These are phyloP conservation scores for Olyra latifolia DNA, from an alignment of 176 grass and related monocot genomes.

Conservation along the genomic window DNA sequence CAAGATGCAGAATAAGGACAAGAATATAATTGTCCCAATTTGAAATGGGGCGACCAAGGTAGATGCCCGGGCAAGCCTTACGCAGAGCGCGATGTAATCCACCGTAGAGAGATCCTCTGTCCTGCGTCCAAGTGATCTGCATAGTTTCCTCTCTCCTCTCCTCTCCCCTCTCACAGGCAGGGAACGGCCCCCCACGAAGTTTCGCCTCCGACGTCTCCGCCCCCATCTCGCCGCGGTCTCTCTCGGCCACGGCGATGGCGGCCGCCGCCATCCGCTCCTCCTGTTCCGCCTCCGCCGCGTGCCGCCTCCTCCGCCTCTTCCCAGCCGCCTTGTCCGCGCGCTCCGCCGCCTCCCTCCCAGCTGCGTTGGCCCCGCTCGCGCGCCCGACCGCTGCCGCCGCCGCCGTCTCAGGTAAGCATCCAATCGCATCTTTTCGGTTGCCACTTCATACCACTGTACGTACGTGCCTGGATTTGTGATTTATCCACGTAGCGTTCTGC, in stretches of 20 bases:
- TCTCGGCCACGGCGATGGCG: conserved; percentile 38
- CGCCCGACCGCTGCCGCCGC: conserved; percentile 17
- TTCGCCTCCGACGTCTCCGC: not conserved
- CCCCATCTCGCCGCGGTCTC: conserved; percentile 29
- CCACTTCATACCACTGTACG: not conserved
- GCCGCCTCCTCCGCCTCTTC: conserved; percentile 37
- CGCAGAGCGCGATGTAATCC: no score
- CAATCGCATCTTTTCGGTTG: conserved; percentile 1
- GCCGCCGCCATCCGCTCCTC: conserved; percentile 64
- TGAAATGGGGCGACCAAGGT: no score
- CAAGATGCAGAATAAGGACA: no score
- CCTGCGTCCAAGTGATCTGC: no score
- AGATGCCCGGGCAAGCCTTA: no score
- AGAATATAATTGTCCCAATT: no score
- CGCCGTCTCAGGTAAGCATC: conserved; percentile 41
- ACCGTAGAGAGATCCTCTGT: no score
- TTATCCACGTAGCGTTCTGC: not conserved
- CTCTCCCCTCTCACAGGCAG: no score
- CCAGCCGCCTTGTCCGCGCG: conserved; percentile 26
- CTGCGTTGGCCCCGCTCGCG: conserved; percentile 22
- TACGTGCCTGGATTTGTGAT: not conserved
- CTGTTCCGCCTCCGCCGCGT: conserved; percentile 26
- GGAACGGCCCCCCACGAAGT: no score
- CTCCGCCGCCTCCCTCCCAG: conserved; percentile 30
- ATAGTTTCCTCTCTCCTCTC: no score